These are phyloP conservation scores for Sporothrix mexicana DNA, from an alignment of 2,329 filamentous ascomycete species.

Conservation along the genomic window DNA sequence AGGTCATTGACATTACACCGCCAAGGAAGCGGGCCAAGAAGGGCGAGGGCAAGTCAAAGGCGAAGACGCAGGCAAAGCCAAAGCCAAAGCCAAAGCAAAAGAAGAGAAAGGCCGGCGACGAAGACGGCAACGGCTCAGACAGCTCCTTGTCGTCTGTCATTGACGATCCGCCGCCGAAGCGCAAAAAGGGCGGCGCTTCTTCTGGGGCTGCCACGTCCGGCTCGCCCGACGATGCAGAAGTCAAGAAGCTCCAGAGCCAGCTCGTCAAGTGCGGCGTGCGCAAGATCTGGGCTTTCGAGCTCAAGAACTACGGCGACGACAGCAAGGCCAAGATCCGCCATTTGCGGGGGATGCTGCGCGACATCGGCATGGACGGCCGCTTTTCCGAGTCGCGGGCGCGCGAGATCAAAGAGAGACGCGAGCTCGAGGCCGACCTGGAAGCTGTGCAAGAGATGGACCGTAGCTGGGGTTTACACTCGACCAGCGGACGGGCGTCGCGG, in stretches of 20 bases:
- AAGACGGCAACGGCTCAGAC: constrained; percentile 45
- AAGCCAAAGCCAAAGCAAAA: not conserved
- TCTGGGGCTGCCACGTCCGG: not conserved
- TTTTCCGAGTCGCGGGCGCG: constrained; percentile 84
- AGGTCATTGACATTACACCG: constrained; percentile 29
- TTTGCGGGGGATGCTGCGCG: constrained; percentile 76
- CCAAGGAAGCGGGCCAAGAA: constrained; percentile 41
- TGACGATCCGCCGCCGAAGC: constrained; percentile 64
- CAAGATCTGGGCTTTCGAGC: constrained; percentile 87
- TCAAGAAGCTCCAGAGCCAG: constrained; percentile 87
- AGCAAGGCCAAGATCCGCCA: constrained; percentile 80
- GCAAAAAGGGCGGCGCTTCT: constrained; percentile 50
- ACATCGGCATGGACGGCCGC: constrained; percentile 85
- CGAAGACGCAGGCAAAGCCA: not conserved
- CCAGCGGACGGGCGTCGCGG: constrained; percentile 51
- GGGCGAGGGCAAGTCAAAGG: constrained; percentile 29
- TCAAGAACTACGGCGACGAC: constrained; percentile 75
- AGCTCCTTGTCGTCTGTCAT: constrained; percentile 75
- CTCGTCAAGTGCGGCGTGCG: constrained; percentile 89
- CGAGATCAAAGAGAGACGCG: constrained; percentile 85
- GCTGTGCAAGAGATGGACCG: constrained; percentile 81
- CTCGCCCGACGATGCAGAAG: constrained; percentile 73
- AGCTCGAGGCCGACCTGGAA: constrained; percentile 83
- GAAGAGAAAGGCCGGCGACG: not conserved
- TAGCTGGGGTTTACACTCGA: constrained; percentile 68